Conservation (phyloP, 2,329 filamentous ascomycete genomes). For the Arthrocladium fulminans region DNA sequence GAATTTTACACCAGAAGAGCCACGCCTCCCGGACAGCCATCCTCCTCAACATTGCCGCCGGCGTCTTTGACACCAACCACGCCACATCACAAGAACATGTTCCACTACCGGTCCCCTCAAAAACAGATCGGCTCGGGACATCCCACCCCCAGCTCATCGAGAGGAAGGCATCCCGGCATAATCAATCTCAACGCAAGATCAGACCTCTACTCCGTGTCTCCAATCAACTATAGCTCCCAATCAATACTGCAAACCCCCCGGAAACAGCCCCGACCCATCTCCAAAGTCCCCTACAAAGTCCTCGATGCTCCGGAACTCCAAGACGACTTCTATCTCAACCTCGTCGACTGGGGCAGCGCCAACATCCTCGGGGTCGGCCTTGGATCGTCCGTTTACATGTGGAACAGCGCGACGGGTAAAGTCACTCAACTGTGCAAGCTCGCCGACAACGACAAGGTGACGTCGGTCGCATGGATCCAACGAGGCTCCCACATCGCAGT, state of each 20-base stretch:
- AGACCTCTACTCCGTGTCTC: slow-evolving; percentile 91
- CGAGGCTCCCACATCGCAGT: slow-evolving; percentile 92
- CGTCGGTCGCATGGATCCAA: slow-evolving; percentile 97
- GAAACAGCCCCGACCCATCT: slow-evolving; percentile 79
- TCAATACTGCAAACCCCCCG: slow-evolving; percentile 85
- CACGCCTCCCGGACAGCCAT: slow-evolving; percentile 64
- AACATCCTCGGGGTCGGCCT: slow-evolving; percentile 90
- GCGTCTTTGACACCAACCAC: slow-evolving; percentile 79
- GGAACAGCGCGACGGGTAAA: slow-evolving; percentile 84
- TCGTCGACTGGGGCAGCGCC: slow-evolving; percentile 95
- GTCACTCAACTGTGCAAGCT: slow-evolving; percentile 92
- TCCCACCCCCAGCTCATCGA: slow-evolving; percentile 76
- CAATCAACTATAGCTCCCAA: slow-evolving; percentile 85
- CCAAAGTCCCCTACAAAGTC: slow-evolving; percentile 96
- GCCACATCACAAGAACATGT: slow-evolving; percentile 84
- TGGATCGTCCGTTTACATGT: slow-evolving; percentile 93
- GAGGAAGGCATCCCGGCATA: slow-evolving; percentile 59
- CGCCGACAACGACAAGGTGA: slow-evolving; percentile 77
- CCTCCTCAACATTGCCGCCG: slow-evolving; percentile 56
- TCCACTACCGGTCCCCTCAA: slow-evolving; percentile 73
- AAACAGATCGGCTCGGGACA: slow-evolving; percentile 65
- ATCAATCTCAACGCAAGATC: slow-evolving; percentile 82
- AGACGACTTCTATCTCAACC: slow-evolving; percentile 94
- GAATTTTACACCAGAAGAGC: slow-evolving; percentile 53
- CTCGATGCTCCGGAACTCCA: slow-evolving; percentile 91